phyloP scores from a whole-genome alignment of 2,329 filamentous ascomycete genomes.

The Pezicula radicicola region DNA sequence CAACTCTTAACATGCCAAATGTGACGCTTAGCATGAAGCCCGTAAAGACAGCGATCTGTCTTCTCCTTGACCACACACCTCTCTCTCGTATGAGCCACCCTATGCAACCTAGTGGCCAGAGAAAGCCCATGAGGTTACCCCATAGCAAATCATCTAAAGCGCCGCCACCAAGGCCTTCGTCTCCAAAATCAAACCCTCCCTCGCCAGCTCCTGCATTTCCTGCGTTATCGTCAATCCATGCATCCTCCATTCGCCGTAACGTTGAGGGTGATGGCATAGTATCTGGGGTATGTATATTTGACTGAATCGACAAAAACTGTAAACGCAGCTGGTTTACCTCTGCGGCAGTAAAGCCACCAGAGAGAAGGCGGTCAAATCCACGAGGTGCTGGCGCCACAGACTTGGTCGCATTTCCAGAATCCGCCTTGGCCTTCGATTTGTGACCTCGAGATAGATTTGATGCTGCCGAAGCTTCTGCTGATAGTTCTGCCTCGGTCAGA shows the following conservation, averaged over 20 bases:
- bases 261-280: conserved; percentile 79
- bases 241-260: conserved; percentile 77
- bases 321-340: conserved; percentile 83
- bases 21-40: conserved; percentile 77
- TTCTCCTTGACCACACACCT: conserved; percentile 79
- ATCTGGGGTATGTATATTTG: conserved; percentile 79
- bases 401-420: conserved; percentile 8
- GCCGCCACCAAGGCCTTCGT: conserved; percentile 25
- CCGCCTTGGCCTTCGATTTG: conserved; percentile 9
- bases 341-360: conserved; percentile 74
- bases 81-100: conserved; percentile 85
- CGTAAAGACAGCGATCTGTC: conserved; percentile 82
- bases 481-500: conserved; percentile 67
- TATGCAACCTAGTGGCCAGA: conserved; percentile 86
- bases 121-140: conserved; percentile 88
- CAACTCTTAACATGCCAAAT: conserved; percentile 62
- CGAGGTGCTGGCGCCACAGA: conserved; percentile 52
- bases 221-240: conserved; percentile 77
- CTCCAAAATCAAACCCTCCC: conserved; percentile 4
- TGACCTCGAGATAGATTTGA: conserved; percentile 13
- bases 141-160: conserved; percentile 81
- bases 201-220: conserved; percentile 18
- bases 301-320: conserved; percentile 85
- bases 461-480: conserved; percentile 52
- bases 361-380: conserved; percentile 84